These are phyloP conservation scores for Daldinia grandis DNA, from an alignment of 495 filamentous ascomycete species.

Conservation along the genomic window DNA sequence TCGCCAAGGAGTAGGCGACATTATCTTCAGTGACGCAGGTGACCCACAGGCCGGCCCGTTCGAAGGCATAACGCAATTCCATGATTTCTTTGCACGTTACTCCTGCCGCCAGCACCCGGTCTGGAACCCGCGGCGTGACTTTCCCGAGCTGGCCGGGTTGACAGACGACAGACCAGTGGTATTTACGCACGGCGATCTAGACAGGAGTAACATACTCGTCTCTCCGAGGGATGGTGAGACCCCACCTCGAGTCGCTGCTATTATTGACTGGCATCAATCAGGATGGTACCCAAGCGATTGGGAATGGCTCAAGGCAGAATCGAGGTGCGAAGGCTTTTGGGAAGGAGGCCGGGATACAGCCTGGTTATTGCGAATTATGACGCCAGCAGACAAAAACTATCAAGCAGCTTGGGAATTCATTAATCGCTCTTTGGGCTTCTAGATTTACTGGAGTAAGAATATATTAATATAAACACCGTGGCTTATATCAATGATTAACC, in stretches of 20 bases:
- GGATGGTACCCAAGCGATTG: slow-evolving; percentile 59
- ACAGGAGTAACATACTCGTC: slow-evolving; percentile 55
- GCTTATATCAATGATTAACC: not conserved
- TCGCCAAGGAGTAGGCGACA: slow-evolving; percentile 43
- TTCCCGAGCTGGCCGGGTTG: slow-evolving; percentile 49
- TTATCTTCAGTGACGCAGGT: slow-evolving; percentile 45
- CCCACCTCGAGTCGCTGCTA: slow-evolving; percentile 45
- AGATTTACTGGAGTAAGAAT: not conserved
- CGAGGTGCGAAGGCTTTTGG: slow-evolving; percentile 2
- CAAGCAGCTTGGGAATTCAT: not conserved
- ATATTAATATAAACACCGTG: not conserved
- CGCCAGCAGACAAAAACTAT: not conserved
- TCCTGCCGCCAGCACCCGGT: slow-evolving; percentile 14
- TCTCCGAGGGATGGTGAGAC: slow-evolving; percentile 30
- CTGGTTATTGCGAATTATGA: not conserved
- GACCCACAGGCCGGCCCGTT: slow-evolving; percentile 51
- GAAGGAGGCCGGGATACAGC: not conserved
- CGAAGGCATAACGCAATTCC: slow-evolving; percentile 50
- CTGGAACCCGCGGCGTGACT: slow-evolving; percentile 39
- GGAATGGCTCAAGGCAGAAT: slow-evolving; percentile 54
- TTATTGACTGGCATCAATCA: slow-evolving; percentile 61
- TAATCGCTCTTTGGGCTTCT: not conserved
- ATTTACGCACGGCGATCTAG: slow-evolving; percentile 60
- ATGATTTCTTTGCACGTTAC: slow-evolving; percentile 49
- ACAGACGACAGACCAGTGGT: slow-evolving; percentile 55